Base-by-base conservation (phyloP, 768 basidiomycete species). In the Mrakia gelida region DNA sequence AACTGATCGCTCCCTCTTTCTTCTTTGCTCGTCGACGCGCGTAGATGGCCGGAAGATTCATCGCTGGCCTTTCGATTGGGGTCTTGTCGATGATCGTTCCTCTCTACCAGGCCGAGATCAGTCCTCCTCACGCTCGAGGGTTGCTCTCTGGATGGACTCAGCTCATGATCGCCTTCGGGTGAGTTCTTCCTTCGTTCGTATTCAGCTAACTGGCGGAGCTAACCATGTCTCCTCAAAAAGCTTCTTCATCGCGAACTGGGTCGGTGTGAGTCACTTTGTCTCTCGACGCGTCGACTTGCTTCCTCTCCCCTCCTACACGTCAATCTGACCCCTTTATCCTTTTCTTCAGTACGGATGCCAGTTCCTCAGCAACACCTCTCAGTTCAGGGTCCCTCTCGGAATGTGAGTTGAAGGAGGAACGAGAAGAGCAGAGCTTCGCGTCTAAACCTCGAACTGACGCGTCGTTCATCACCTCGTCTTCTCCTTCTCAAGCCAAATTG, bases 21-120 rank as follows among this genome's bases (percentile, higher is more conserved):
- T 32, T 13, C 15, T 7, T 11, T 7, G 5, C 32, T 67, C 32
- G 32, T 13, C 65, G 30, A 18, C n/a, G 43, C 71, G 41, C 11
- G 15, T 15, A 49, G 49, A 54, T 73, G 71, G 71, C 38, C 0
- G 71, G 71, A 43, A 43, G 71, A 32, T 54, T 34, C 21, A 45
- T 73, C 71, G 71, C 71, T 32, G 67, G 67, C 0, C 38, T 73
- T 0, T 54, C 71, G 3, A 54, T 73, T 26, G 71, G 71, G 3
- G 71, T 73, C 21, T 23, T 73, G 4, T 73, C 71, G 34, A 73
- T 73, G 71, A 61, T 73, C n/a, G 49, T 54, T 9, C 71, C 71
- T 8, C 49, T 73, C 26, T 73, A 73, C 38, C 49, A 54, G 59
- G 59, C 59, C 11, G 59, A 59, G 26, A 59, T 59, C 23, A n/a